These are phyloP conservation scores for Passalora sequoiae DNA, from an alignment of 2,329 filamentous ascomycete genomes.

Conservation along the genomic window DNA sequence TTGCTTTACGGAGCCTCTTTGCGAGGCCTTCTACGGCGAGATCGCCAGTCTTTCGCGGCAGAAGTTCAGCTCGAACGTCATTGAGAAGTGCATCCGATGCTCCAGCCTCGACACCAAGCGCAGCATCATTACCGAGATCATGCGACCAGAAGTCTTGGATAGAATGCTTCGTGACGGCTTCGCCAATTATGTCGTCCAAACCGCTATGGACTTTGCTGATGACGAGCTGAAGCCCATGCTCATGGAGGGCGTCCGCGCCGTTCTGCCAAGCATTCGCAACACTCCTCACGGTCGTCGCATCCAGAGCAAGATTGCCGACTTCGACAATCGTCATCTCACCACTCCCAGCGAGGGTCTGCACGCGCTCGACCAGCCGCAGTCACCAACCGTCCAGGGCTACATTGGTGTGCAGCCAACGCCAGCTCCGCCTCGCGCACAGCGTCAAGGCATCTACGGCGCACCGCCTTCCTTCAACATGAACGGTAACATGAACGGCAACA, in stretches of 20 bases:
- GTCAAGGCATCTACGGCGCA: constrained; percentile 28
- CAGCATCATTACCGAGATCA: constrained; percentile 78
- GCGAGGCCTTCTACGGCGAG: constrained; percentile 71
- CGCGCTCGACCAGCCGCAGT: constrained; percentile 17
- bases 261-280: constrained; percentile 76
- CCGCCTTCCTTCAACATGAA: constrained; percentile 21
- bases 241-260: constrained; percentile 78
- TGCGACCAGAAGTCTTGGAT: constrained; percentile 70
- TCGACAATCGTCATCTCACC: constrained; percentile 40
- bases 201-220: constrained; percentile 80
- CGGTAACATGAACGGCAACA: constrained; percentile 1
- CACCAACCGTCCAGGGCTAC: background rate
- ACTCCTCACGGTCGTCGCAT: constrained; percentile 94
- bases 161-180: constrained; percentile 85
- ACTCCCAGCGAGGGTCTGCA: constrained; percentile 25
- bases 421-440: constrained; percentile 23
- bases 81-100: constrained; percentile 86
- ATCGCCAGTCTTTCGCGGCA: constrained; percentile 73
- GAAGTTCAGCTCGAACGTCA: constrained; percentile 99
- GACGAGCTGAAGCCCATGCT: constrained; percentile 66
- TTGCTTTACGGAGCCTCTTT: constrained; percentile 82
- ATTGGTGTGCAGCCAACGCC: constrained; percentile 11
- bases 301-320: constrained; percentile 71
- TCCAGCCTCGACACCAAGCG: constrained; percentile 69
- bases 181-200: constrained; percentile 98